phyloP scores from a whole-genome alignment of 1,139 yeast genomes.

The Kluyveromyces marxianus region DNA sequence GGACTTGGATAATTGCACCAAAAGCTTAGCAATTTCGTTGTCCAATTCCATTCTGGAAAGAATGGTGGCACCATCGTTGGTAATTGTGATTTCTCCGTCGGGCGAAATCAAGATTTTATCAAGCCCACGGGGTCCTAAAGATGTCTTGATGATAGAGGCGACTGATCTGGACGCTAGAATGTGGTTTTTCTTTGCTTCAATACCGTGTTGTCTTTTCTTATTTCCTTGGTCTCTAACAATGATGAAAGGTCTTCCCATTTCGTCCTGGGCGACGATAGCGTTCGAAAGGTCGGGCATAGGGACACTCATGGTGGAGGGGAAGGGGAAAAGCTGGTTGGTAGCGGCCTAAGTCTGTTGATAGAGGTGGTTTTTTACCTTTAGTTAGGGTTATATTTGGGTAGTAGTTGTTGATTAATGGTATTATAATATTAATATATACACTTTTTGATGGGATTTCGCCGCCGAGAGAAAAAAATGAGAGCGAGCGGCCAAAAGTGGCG shows the following conservation, averaged over 20 bases:
- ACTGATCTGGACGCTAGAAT: conserved; percentile 95
- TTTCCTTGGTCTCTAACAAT: conserved; percentile 96
- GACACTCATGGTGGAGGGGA: conserved; percentile 38
- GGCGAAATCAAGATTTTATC: conserved; percentile 90
- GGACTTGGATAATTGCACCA: conserved; percentile 88
- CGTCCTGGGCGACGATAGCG: conserved; percentile 98
- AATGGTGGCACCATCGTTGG: conserved; percentile 98
- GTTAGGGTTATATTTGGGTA: no score
- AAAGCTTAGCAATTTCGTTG: conserved; percentile 88
- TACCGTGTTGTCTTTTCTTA: conserved; percentile 85
- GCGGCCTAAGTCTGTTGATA: no score
- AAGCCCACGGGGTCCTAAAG: conserved; percentile 96
- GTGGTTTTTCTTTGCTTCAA: conserved; percentile 92
- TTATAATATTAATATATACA: no score
- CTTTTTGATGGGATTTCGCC: no score
- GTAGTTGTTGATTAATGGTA: no score
- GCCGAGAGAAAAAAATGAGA: no score
- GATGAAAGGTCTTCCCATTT: conserved; percentile 97
- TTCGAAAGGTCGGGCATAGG: conserved; percentile 93
- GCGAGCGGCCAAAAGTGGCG: no score
- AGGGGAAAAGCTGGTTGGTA: no score
- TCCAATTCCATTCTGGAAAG: conserved; percentile 93
- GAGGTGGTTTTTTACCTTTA: no score
- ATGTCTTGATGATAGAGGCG: conserved; percentile 84
- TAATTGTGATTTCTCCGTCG: conserved; percentile 95